Evolutionary conservation across 306 rosid genomes (phyloP), one percentile per base, ranked within the genome.

Genomic region (Gleditsia sinensis): DNA sequence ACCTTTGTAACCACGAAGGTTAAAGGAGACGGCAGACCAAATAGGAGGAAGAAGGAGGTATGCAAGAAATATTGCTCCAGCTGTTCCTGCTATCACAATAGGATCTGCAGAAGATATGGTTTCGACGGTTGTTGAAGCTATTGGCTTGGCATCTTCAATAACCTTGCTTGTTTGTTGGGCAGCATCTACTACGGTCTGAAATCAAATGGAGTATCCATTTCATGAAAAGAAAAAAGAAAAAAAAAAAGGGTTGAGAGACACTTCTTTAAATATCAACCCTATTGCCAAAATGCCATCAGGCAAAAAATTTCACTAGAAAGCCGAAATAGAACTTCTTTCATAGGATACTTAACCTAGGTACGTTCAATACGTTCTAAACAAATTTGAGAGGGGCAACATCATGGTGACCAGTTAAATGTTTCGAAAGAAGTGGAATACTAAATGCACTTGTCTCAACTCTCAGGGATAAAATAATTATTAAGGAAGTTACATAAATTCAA

Each of bases 1-100:
- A 90, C 98, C 98, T 90, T 94, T 86, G 79, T 85, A 91, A 43
- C 97, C 98, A n/a, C 97, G 94, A 76, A 94, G 61, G 67, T 51
- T 84, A 57, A 69, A 91, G 23, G 97, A 79, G 79, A 94, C 62
- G 55, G 62, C 82, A 65, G 98, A 94, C 93, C 93, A 90, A 43
- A 92, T 54, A 16, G 99, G 93, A 81, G 99, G 99, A 67, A 92
- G 14, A 42, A 94, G 76, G 45, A 94, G 83, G 75, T 94, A 92
- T 3, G 92, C 90, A 37, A 90, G 55, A 73, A 81, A 83, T 54
- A 92, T 73, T 57, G 79, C 95, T 76, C 97, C 98, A 17, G 98
- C 96, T 45, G 89, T 75, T 83, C 88, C 96, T 0, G 81, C 97
- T 55, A 94, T 82, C 46, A 88, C 85, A 33, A 79, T 71, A 27